Evolutionary conservation across 768 basidiomycete species (phyloP).

Genomic region (Calvatia gigantea): DNA sequence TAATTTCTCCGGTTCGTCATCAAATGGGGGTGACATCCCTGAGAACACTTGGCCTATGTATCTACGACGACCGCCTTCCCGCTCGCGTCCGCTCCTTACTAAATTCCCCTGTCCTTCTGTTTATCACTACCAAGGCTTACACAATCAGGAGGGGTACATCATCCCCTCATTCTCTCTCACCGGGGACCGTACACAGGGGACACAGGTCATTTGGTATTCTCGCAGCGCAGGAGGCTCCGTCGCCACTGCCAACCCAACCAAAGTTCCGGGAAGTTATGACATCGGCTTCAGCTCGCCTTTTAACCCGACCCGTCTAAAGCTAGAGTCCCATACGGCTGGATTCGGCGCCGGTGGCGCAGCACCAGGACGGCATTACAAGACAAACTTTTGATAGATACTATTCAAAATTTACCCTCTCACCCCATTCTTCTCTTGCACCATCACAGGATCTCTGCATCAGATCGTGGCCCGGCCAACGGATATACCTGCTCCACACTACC

Average conservation of each 20-base stretch:
- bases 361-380: too few species aligned
- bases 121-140: not conserved
- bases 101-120: not conserved
- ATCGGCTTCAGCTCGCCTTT: not conserved
- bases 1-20: not conserved
- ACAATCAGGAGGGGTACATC: not conserved
- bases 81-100: constrained; percentile 1
- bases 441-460: not conserved
- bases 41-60: not conserved
- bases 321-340: not conserved
- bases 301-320: not conserved
- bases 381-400: too few species aligned
- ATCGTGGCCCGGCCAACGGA: not conserved
- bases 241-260: not conserved
- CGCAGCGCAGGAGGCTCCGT: not conserved
- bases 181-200: not conserved
- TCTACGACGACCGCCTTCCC: not conserved
- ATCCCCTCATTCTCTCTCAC: not conserved
- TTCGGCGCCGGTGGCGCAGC: too few species aligned
- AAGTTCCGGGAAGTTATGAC: not conserved
- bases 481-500: not conserved
- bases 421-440: not conserved
- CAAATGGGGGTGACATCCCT: not conserved
- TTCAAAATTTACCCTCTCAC: too few species aligned
- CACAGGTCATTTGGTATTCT: not conserved